Percentiles rank a stretch among this genome's conserved stretches.
Conservation (phyloP, 768 basidiomycete genomes). For the Kwoniella mangroviensis region DNA sequence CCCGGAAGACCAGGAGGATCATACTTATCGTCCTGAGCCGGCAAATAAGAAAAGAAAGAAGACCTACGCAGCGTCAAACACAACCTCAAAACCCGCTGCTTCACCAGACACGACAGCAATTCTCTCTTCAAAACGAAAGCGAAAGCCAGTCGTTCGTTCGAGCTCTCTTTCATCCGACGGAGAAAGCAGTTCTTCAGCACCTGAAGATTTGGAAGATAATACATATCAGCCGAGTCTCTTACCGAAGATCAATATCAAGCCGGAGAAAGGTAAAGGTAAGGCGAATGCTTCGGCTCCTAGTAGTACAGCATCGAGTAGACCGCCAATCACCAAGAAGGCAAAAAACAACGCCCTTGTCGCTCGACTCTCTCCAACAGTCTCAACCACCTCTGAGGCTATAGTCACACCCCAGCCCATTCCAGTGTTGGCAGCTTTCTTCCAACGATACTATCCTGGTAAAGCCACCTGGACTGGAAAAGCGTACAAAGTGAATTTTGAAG, state of each 20-base stretch:
- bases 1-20: constrained; percentile 11
- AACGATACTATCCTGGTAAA: constrained; percentile 13
- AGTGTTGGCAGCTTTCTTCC: constrained; percentile 1
- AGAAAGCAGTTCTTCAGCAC: constrained; percentile 14
- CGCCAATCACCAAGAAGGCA: constrained; percentile 5
- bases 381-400: background rate
- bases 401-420: background rate
- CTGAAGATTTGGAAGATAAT: constrained; percentile 31
- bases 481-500: constrained; percentile 28
- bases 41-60: background rate
- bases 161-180: constrained; percentile 4
- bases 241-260: background rate
- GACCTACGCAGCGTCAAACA: background rate
- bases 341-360: background rate
- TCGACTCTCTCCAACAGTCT: constrained; percentile 9
- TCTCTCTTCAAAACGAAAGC: background rate
- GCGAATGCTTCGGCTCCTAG: background rate
- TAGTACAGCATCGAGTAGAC: constrained; percentile 2
- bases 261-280: constrained; percentile 7
- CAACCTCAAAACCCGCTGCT: background rate
- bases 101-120: background rate
- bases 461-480: constrained; percentile 8
- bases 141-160: background rate
- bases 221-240: constrained; percentile 22
- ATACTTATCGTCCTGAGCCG: constrained; percentile 3